These are phyloP conservation scores for Cordyceps sp. DNA, from an alignment of 2,329 filamentous ascomycete genomes.

Conservation along the genomic window DNA sequence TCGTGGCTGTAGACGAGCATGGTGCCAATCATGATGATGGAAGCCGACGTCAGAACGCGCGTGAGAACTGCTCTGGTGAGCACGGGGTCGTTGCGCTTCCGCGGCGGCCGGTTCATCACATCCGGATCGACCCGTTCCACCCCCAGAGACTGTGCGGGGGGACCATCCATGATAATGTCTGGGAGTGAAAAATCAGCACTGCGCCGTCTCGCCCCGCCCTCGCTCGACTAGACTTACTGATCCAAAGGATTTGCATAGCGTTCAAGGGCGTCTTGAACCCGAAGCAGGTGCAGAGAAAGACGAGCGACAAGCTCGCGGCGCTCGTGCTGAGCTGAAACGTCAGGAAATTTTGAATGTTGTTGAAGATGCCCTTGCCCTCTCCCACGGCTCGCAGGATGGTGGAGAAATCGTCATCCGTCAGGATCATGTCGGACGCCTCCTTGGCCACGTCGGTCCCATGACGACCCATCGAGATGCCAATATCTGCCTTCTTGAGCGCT, in stretches of 20 bases:
- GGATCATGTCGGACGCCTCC: conserved; percentile 85
- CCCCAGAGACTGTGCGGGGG: conserved; percentile 88
- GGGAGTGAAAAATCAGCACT: not conserved
- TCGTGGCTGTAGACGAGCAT: conserved; percentile 82
- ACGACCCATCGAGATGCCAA: conserved; percentile 92
- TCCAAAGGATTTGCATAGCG: conserved; percentile 99
- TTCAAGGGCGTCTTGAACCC: conserved; percentile 94
- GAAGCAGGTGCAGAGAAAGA: conserved; percentile 80
- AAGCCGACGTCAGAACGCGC: conserved; percentile 73
- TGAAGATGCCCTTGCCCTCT: conserved; percentile 98
- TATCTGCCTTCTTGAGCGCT: conserved; percentile 90
- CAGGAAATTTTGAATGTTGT: conserved; percentile 98
- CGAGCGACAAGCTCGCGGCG: conserved; percentile 78
- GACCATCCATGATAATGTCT: conserved; percentile 99
- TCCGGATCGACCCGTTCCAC: conserved; percentile 90
- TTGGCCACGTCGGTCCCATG: conserved; percentile 95
- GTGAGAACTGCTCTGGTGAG: conserved; percentile 71
- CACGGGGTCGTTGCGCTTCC: conserved; percentile 73
- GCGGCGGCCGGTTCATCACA: conserved; percentile 78
- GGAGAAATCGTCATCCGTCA: conserved; percentile 78
- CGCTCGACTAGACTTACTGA: conserved; percentile 63
- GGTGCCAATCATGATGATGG: conserved; percentile 84
- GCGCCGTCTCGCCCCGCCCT: not conserved
- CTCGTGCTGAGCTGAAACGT: conserved; percentile 97
- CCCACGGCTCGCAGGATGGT: conserved; percentile 92